These are phyloP conservation scores for Tuber magnatum DNA, from an alignment of 495 filamentous ascomycete species.

Conservation along the genomic window DNA sequence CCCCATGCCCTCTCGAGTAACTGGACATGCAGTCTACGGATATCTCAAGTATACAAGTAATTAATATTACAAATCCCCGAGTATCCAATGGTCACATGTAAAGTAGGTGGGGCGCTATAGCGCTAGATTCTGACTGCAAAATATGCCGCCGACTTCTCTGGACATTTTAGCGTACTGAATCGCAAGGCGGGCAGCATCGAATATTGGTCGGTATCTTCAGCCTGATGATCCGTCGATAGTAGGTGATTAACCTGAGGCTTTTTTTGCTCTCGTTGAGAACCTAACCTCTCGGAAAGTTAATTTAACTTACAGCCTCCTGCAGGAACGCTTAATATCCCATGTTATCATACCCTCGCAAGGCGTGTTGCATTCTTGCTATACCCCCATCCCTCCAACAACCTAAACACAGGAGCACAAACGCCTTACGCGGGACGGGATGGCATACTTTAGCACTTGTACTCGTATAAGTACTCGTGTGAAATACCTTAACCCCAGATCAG, in stretches of 20 bases:
- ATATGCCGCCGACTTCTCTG: conserved; percentile 3
- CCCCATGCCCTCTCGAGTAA: neutral
- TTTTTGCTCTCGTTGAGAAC: neutral
- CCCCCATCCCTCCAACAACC: neutral
- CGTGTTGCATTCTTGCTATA: neutral
- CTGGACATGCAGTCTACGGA: neutral
- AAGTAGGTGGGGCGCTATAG: neutral
- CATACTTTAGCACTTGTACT: neutral
- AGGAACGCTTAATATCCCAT: conserved; percentile 6
- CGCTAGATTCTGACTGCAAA: neutral
- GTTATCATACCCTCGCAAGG: neutral
- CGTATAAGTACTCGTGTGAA: neutral
- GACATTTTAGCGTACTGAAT: neutral
- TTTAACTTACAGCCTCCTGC: neutral
- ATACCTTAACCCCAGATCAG: neutral
- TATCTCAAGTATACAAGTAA: conserved; percentile 1
- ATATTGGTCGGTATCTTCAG: conserved; percentile 1
- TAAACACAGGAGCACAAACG: neutral
- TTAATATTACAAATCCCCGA: conserved; percentile 1
- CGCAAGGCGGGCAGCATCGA: neutral
- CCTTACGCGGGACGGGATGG: neutral
- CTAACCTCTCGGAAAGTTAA: neutral
- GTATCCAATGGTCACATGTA: neutral
- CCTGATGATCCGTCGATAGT: neutral
- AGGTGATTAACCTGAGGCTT: conserved; percentile 5